Base-by-base conservation (phyloP, 2,329 filamentous ascomycete species). In the Didymellaceae sp. region DNA sequence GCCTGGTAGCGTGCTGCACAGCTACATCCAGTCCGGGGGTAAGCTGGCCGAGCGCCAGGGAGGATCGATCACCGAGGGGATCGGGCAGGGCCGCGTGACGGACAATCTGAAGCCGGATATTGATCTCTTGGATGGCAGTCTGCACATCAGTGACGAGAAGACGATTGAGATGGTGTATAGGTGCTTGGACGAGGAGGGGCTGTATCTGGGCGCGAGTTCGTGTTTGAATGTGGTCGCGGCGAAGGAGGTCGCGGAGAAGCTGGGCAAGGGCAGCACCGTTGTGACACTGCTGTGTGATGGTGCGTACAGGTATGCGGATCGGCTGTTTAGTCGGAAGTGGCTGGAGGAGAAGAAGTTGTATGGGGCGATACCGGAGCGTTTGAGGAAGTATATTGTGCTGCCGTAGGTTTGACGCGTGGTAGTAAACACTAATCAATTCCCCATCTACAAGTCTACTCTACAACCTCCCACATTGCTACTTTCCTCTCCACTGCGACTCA, bases 131-230 rank as follows among this genome's bases (percentile, higher is more conserved):
- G 94, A 97, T 75, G 92, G 88, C 51, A 90, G 91, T 26, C 68
- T 99, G 65, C 82, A 87, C 71, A 91, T 99, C 62, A 82, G 85
- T 54, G 94, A 99, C 71, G 91, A 94, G 78, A 92, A 96, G 83
- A 95, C 87, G 66, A 93, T 99, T 62, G 90, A 90, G 75, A 97
- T 97, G 94, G 91, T 99, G 34, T 99, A 97, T 78, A 82, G 93
- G 58, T 96, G 93, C 70, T 79, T 99, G 57, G 92, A 97, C 67
- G 91, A 97, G 76, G 94, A 99, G 73, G 94, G 94, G 2, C 77
- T 99, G 42, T 99, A 99, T 73, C 82, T 99, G 2, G 94, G 94
- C 56, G 94, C 94, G 28, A 96, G 91, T 77, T 96, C 90, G 18
- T 89, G 90, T 52, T 79, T 99, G 66, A 99, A 99, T 71, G 94